Evolutionary conservation across 2,329 filamentous ascomycete species (phyloP).

Genomic region (Arthrobotrys musiformis): DNA sequence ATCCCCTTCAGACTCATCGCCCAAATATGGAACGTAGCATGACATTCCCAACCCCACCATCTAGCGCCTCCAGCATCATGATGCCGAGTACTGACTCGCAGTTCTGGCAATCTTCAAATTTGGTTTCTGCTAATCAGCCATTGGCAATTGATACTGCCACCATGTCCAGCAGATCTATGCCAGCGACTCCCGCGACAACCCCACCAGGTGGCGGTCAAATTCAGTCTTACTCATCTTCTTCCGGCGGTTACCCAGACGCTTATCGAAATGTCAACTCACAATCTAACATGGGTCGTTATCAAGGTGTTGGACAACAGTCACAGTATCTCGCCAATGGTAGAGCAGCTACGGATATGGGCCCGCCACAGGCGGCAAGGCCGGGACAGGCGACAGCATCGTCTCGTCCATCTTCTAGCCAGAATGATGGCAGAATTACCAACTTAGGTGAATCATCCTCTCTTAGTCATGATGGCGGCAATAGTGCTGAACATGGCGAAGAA

Average conservation of each 20-base stretch:
- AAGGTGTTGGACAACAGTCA: slow-evolving; percentile 66
- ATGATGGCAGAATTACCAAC: slow-evolving; percentile 58
- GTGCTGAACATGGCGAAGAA: slow-evolving; percentile 69
- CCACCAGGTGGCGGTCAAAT: slow-evolving; percentile 84
- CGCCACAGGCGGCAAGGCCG: slow-evolving; percentile 73
- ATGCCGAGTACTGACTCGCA: slow-evolving; percentile 82
- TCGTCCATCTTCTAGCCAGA: slow-evolving; percentile 59
- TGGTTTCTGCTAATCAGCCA: slow-evolving; percentile 75
- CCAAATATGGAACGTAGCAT: slow-evolving; percentile 85
- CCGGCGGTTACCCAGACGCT: slow-evolving; percentile 78
- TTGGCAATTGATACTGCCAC: slow-evolving; percentile 80
- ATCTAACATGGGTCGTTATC: slow-evolving; percentile 77
- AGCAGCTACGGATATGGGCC: slow-evolving; percentile 79
- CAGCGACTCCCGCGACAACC: slow-evolving; percentile 88
- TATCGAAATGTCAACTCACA: slow-evolving; percentile 71
- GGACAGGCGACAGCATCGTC: slow-evolving; percentile 67
- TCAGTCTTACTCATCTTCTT: slow-evolving; percentile 73
- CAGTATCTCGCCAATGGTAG: slow-evolving; percentile 68
- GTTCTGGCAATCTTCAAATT: slow-evolving; percentile 73
- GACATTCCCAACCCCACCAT: slow-evolving; percentile 92
- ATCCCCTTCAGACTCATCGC: slow-evolving; percentile 74
- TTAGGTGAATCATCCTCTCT: slow-evolving; percentile 69
- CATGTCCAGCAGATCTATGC: slow-evolving; percentile 83
- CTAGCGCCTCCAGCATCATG: slow-evolving; percentile 87
- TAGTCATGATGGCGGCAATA: slow-evolving; percentile 68